phyloP scores from a whole-genome alignment of 192 early-diverging fungal genomes.

The Linderina pennispora region DNA sequence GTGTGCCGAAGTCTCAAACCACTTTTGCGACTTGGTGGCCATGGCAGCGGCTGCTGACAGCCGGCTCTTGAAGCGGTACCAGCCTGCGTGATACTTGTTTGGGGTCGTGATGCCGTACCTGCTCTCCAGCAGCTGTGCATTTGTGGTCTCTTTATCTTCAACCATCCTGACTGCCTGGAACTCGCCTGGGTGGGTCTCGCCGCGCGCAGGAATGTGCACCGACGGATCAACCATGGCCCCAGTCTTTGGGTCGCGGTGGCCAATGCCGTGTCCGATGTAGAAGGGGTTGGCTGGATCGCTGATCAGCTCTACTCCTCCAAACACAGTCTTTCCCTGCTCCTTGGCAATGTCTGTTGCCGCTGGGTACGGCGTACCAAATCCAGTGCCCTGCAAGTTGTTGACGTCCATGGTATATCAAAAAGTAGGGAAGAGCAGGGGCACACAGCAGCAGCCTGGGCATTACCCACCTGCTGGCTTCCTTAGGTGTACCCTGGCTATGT shows the following conservation, averaged over 20 bases:
- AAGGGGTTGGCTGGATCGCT: conserved; percentile 24
- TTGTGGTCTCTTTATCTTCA: conserved; percentile 1
- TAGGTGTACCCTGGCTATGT: too few relatives aligned
- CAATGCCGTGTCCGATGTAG: conserved; percentile 44
- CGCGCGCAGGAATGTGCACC: conserved; percentile 29
- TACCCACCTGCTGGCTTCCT: too few relatives aligned
- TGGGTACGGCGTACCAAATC: conserved; percentile 35
- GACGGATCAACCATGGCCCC: conserved; percentile 23
- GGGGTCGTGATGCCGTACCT: conserved; percentile 28
- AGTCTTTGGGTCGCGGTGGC: conserved; percentile 40
- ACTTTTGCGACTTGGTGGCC: conserved; percentile 25
- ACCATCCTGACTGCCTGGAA: conserved; percentile 4
- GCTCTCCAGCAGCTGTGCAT: conserved; percentile 13
- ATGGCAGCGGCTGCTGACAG: conserved; percentile 19
- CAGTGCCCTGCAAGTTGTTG: conserved; percentile 24
- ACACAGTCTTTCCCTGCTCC: conserved; percentile 22
- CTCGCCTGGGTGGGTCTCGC: conserved; percentile 36
- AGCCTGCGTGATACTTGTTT: conserved; percentile 42
- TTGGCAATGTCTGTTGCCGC: conserved; percentile 48
- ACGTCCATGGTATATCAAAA: conserved; percentile 14
- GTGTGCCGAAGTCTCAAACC: conserved; percentile 18
- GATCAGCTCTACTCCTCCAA: conserved; percentile 35
- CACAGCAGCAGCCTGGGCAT: too few relatives aligned
- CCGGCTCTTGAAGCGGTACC: conserved; percentile 36
- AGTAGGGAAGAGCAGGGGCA: too few relatives aligned